These are phyloP conservation scores for Lepiota brunneoincarnata DNA, from an alignment of 768 basidiomycete species.

Conservation along the genomic window DNA sequence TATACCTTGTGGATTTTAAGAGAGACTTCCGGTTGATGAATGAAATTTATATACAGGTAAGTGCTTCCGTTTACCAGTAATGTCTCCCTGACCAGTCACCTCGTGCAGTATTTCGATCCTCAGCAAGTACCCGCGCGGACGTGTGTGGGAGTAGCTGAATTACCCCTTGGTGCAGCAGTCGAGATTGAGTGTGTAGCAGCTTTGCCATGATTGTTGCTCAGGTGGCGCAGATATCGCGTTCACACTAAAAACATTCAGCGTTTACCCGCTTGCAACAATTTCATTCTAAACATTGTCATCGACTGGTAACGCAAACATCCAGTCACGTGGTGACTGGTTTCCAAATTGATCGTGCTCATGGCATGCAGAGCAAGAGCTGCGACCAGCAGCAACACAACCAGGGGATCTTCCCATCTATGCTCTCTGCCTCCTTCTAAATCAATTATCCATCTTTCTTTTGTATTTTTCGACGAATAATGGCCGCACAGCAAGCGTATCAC, in stretches of 20 bases:
- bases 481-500: constrained; percentile 48
- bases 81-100: not conserved
- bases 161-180: constrained; percentile 15
- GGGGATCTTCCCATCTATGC: constrained; percentile 16
- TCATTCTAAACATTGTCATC: too few relatives aligned
- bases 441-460: constrained; percentile 9
- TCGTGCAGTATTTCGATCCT: constrained; percentile 14
- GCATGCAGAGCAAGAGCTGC: constrained; percentile 13
- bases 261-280: too few relatives aligned
- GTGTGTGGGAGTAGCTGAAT: constrained; percentile 15
- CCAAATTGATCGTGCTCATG: constrained; percentile 12
- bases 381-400: constrained; percentile 12
- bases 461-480: constrained; percentile 33
- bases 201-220: not conserved
- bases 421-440: constrained; percentile 15
- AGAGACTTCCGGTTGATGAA: constrained; percentile 14
- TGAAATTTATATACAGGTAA: constrained; percentile 14
- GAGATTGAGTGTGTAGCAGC: constrained; percentile 16
- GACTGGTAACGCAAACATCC: not conserved
- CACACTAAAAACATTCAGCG: too few relatives aligned
- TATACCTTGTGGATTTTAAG: constrained; percentile 13
- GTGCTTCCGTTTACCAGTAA: not conserved
- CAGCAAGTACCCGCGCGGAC: constrained; percentile 14
- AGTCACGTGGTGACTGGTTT: constrained; percentile 10
- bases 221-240: not conserved